Conservation (phyloP, 1,284 basidiomycete genomes). For the Austroboletus rostrupii region DNA sequence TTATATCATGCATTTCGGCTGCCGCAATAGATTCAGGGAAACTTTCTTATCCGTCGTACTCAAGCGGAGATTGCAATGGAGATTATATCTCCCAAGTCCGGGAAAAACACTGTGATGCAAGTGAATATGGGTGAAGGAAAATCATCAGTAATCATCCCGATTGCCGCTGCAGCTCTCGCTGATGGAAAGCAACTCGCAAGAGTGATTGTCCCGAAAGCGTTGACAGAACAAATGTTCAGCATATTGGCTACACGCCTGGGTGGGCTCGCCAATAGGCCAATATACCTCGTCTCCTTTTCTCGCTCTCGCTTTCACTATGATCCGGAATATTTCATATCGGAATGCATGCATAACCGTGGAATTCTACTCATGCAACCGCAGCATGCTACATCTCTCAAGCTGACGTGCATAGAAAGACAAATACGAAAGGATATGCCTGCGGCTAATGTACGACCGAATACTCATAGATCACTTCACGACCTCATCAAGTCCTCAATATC, state of each 20-base stretch:
- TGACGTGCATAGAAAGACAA: conserved; percentile 6
- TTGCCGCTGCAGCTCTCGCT: conserved; percentile 39
- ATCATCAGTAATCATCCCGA: conserved; percentile 50
- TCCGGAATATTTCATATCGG: conserved; percentile 27
- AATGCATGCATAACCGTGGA: conserved; percentile 38
- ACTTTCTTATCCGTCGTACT: conserved; percentile 38
- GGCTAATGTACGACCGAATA: background rate
- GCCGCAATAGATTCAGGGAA: conserved; percentile 37
- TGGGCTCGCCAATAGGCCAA: conserved; percentile 40
- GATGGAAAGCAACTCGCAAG: conserved; percentile 41
- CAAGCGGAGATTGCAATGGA: conserved; percentile 41
- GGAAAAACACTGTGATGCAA: conserved; percentile 40
- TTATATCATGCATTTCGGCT: background rate
- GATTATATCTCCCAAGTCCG: conserved; percentile 42
- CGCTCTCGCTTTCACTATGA: conserved; percentile 24
- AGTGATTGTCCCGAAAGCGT: conserved; percentile 45
- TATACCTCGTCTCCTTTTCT: conserved; percentile 49
- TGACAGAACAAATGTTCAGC: conserved; percentile 45
- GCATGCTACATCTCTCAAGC: conserved; percentile 43
- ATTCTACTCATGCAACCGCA: conserved; percentile 48
- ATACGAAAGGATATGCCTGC: background rate
- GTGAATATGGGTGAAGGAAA: conserved; percentile 60
- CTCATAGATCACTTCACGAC: background rate
- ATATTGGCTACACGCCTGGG: conserved; percentile 42
- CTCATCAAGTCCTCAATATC: background rate